Percentiles rank a stretch among this genome's conserved stretches.
Evolutionary conservation across 2,329 filamentous ascomycete genomes (phyloP).

Genomic region (Ophiosphaerella narmari): DNA sequence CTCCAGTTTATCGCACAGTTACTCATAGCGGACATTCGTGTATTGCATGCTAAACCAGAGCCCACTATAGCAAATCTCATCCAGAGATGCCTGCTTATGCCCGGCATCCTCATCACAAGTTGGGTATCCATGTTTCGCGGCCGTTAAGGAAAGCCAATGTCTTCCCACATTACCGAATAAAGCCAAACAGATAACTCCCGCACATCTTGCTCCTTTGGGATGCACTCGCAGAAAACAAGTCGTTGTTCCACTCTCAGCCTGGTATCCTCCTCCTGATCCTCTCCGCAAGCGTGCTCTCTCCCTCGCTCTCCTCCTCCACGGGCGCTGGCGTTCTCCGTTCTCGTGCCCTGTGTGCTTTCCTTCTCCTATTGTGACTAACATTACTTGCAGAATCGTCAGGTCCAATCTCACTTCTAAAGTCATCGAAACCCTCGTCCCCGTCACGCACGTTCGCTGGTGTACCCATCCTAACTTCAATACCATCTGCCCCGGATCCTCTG

Average conservation of each 20-base stretch:
- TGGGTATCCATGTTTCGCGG: conserved; percentile 33
- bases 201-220: conserved; percentile 9
- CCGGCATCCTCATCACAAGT: conserved; percentile 14
- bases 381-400: conserved; percentile 83
- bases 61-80: not conserved
- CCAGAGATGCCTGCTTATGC: not conserved
- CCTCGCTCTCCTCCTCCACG: conserved; percentile 61
- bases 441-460: conserved; percentile 50
- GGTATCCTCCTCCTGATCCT: conserved; percentile 34
- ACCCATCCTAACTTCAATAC: conserved; percentile 52
- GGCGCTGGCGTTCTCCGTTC: conserved; percentile 73
- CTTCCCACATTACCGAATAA: conserved; percentile 10
- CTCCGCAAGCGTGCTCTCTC: conserved; percentile 29
- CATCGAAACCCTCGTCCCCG: conserved; percentile 45
- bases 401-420: conserved; percentile 59
- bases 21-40: too few relatives aligned
- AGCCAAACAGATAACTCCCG: conserved; percentile 8
- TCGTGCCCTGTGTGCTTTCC: conserved; percentile 68
- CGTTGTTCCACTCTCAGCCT: not conserved
- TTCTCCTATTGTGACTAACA: conserved; percentile 71
- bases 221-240: conserved; percentile 3
- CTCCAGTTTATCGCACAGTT: not conserved
- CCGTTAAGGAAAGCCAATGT: conserved; percentile 27
- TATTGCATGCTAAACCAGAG: not conserved
- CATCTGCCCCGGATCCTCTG: conserved; percentile 52